Evolutionary conservation across 2,329 filamentous ascomycete genomes (phyloP), one percentile per base, ranked within the genome.

Genomic region (Pseudofabraea citricarpa): DNA sequence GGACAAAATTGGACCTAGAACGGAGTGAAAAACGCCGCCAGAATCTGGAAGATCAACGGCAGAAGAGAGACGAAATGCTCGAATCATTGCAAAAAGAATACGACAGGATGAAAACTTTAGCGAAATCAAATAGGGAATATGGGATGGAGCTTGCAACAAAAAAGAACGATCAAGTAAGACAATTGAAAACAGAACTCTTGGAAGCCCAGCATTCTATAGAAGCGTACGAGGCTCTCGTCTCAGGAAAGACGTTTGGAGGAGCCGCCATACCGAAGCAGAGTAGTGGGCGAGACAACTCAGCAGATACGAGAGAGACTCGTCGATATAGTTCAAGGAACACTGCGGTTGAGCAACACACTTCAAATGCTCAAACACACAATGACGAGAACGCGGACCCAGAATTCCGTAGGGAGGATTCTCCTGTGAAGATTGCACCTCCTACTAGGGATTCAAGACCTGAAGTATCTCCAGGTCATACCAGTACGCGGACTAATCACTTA

Each of bases 141-240:
- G 75, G 74, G 4, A 71, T 74, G 52, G 68, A 72, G 13, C 74
- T 81, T 2, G 52, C 82, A 35, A 69, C 74, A 41, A 72, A 72
- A 49, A 77, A 78, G 43, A 76, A 81, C 46, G 66, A 69, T 29
- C 77, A 77, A 58, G 78, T 81, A 46, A 63, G 70, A 7, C 69
- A 74, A 33, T 67, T 83, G 6, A 76, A 75, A 58, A 74, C 71
- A 51, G 72, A 77, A 50, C 59, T 79, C 29, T 68, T 66, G 45
- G 60, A 60, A 1, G 60, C 79, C 3, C 74, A 73, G 54, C 44
- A 46, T 9, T 38, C 48, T 20, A 46, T 7, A 44, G 45, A 15
- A 49, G 36, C 8, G 26, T 36, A 13, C 37, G 44, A 22, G 48
- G 27, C 20, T 50, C 55, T 26, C 49, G 57, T 44, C n/a, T 31